These are phyloP conservation scores for Neurospora sp. DNA, from an alignment of 495 filamentous ascomycete genomes.

Conservation along the genomic window DNA sequence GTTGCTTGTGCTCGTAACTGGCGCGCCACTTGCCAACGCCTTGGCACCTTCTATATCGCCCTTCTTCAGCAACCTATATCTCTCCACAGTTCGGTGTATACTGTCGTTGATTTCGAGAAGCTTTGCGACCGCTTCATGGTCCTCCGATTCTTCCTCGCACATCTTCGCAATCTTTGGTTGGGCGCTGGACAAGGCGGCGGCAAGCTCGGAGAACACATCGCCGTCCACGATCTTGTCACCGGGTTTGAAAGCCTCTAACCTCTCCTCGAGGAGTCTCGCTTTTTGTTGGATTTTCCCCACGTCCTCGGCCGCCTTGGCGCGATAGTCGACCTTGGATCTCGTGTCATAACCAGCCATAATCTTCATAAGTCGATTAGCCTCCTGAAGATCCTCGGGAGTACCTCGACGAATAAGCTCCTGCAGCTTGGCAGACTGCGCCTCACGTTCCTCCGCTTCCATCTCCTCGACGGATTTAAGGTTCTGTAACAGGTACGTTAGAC, in stretches of 20 bases:
- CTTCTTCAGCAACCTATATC: constrained; percentile 89
- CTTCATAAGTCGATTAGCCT: constrained; percentile 96
- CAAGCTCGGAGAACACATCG: constrained; percentile 93
- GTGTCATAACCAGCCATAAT: constrained; percentile 97
- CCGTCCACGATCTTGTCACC: constrained; percentile 80
- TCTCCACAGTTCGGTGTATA: constrained; percentile 91
- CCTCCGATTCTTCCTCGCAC: constrained; percentile 97
- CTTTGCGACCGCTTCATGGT: constrained; percentile 90
- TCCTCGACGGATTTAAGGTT: constrained; percentile 94
- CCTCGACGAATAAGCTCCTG: constrained; percentile 93
- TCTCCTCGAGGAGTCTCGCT: constrained; percentile 82
- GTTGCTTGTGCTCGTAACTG: constrained; percentile 37
- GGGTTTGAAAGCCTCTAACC: constrained; percentile 71
- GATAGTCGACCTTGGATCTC: constrained; percentile 89
- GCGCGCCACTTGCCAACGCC: constrained; percentile 72
- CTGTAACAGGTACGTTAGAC: constrained; percentile 33
- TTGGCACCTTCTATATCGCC: constrained; percentile 85
- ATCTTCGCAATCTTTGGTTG: constrained; percentile 98
- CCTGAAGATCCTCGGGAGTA: constrained; percentile 82
- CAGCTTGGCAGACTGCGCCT: constrained; percentile 91
- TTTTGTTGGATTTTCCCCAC: constrained; percentile 90
- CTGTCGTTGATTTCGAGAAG: constrained; percentile 95
- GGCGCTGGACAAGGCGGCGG: constrained; percentile 81
- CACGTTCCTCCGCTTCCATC: constrained; percentile 94
- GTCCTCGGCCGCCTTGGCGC: constrained; percentile 93